Base-by-base conservation (phyloP, 2,329 filamentous ascomycete genomes). In the Aurifilum marmelostoma region DNA sequence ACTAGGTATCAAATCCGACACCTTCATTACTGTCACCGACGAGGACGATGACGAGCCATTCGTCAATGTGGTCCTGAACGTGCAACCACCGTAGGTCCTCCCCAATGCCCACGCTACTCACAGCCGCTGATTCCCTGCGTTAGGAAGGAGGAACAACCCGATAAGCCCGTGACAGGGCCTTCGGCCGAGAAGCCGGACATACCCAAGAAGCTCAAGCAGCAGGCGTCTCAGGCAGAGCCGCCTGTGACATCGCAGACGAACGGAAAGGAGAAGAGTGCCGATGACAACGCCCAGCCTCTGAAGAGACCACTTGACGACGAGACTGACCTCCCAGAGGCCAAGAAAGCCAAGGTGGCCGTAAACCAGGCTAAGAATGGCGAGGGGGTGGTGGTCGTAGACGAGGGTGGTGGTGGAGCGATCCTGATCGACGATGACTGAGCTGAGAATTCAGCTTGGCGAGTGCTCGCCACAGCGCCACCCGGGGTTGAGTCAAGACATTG, bases 1-100 rank as follows among this genome's bases (percentile, higher is more conserved):
- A 34, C n/a, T 71, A 89, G 87, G 91, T 14, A 88, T 97, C 74
- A 87, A 87, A 69, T 83, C 86, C 32, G 92, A 92, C 72, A 90
- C 86, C 65, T 95, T 97, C 77, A 80, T 98, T 72, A 97, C 92
- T 0, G 83, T 98, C 65, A 89, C 91, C n/a, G 96, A 97, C 68
- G 91, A 93, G 61, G 91, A 94, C 66, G 91, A 93, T 56, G 85
- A 91, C 0, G 84, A 88, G 62, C 86, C 91, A 0, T 90, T 92
- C 70, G 91, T 97, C 67, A 95, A 97, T 72, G 85, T 98, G 2
- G 86, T 95, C 65, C 83, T 97, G 18, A 86, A 88, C 72, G 84
- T 93, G 66, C 85, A 89, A 73, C 85, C 89, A 77, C 82, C 85
- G 87, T 90, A 83, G 66, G 86, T 80, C 63, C 18, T 21, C 14